phyloP scores from a whole-genome alignment of 1,284 basidiomycete species.

The Cryptococcus sp. region DNA sequence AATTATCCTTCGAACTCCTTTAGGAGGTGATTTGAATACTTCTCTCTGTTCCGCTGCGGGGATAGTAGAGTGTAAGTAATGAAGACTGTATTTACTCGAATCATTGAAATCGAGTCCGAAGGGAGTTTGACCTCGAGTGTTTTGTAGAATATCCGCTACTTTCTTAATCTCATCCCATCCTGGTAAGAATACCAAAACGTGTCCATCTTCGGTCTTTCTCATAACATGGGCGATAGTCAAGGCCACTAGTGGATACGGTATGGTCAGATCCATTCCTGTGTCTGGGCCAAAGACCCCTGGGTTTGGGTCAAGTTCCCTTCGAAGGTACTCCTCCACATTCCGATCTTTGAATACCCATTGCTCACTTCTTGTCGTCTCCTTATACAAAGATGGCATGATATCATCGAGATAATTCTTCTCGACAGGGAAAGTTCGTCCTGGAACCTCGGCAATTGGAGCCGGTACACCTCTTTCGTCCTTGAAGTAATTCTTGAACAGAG shows the following conservation, averaged over 20 bases:
- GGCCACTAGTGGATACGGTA: constrained; percentile 78
- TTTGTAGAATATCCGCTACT: constrained; percentile 67
- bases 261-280: constrained; percentile 60
- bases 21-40: constrained; percentile 76
- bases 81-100: constrained; percentile 63
- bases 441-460: constrained; percentile 75
- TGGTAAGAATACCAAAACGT: constrained; percentile 74
- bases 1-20: constrained; percentile 78
- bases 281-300: constrained; percentile 19
- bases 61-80: constrained; percentile 85
- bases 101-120: constrained; percentile 63
- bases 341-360: constrained; percentile 69
- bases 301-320: constrained; percentile 58
- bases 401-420: constrained; percentile 77
- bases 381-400: constrained; percentile 51
- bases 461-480: constrained; percentile 57
- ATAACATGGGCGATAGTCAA: constrained; percentile 78
- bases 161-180: constrained; percentile 73
- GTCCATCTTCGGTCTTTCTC: constrained; percentile 70
- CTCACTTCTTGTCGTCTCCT: constrained; percentile 50
- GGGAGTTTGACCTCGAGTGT: constrained; percentile 50
- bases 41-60: constrained; percentile 85
- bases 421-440: constrained; percentile 91
- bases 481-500: constrained; percentile 86
- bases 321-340: constrained; percentile 70